Conservation (phyloP, 495 filamentous ascomycete species). For the Talaromyces proteolyticus region DNA sequence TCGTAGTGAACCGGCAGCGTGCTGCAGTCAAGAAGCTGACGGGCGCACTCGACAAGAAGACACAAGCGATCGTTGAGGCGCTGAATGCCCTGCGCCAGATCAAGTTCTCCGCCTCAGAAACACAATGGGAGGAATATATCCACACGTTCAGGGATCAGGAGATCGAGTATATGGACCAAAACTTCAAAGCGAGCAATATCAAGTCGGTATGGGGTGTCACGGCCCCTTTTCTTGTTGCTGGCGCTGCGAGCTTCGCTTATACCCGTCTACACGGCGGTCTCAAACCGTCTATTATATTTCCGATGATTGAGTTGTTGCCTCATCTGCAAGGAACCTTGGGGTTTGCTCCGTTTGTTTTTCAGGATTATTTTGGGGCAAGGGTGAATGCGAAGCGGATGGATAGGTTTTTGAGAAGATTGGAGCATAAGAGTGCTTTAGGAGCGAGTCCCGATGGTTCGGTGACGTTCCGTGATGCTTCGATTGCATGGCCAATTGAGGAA, state of each 20-base stretch:
- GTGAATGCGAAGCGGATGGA: slow-evolving; percentile 57
- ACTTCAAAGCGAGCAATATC: slow-evolving; percentile 8
- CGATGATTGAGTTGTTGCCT: slow-evolving; percentile 11
- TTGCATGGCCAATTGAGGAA: slow-evolving; percentile 50
- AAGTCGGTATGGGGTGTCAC: slow-evolving; percentile 32
- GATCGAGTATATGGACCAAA: slow-evolving; percentile 11
- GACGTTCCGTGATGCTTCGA: slow-evolving; percentile 50
- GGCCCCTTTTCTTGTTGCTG: slow-evolving; percentile 25
- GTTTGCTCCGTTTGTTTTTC: background rate
- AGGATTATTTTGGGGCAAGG: slow-evolving; percentile 43
- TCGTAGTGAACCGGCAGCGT: background rate
- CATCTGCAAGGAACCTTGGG: background rate
- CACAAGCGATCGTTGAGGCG: slow-evolving; percentile 16
- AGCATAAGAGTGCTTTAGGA: slow-evolving; percentile 41
- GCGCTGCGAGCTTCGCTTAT: slow-evolving; percentile 12
- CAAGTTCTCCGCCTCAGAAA: slow-evolving; percentile 24
- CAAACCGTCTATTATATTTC: slow-evolving; percentile 22
- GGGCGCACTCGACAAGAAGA: slow-evolving; percentile 18
- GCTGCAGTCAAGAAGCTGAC: slow-evolving; percentile 16
- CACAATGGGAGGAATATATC: slow-evolving; percentile 18
- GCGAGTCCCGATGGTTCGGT: slow-evolving; percentile 47
- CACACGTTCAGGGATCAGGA: slow-evolving; percentile 12
- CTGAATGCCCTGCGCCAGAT: slow-evolving; percentile 26
- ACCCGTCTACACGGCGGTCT: slow-evolving; percentile 12
- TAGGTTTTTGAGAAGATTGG: slow-evolving; percentile 50